Base-by-base conservation (phyloP, 202 grass and related monocot genomes). In the Schoenoplectus tabernaemontani region DNA sequence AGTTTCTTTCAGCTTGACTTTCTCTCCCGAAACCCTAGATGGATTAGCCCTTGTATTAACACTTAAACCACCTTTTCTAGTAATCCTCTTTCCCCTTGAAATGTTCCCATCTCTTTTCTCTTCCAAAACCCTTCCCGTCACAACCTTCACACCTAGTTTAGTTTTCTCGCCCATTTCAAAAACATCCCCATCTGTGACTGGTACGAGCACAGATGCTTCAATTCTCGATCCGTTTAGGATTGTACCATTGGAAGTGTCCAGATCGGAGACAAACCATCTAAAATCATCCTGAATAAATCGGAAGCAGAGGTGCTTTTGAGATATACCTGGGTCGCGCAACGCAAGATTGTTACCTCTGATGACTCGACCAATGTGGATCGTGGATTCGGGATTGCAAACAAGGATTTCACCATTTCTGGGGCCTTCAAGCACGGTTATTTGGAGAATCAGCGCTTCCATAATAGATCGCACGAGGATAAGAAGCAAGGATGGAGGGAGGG, bases 221-320 rank as follows among this genome's bases (percentile, higher is more conserved):
- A 98, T 81, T 13, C 10, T 50, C 11, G 3, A 60, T 16, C 68
- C 89, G 38, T 98, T 98, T 47, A 98, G 80, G 78, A 83, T 17
- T 56, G 95, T 96, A 7, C 92, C 92, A 24, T 96, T 92, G 63
- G 89, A 96, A 64, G 92, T 88, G 12, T 82, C 82, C 8, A 94
- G 78, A 42, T 98, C 95, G 30, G 83, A 86, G 44, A 90, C 86
- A 9, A 77, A 78, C 91, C 95, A 98, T 15, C 84, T 44, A 60
- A 77, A 48, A 10, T 72, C 71, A 19, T 89, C 89, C 26, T 63
- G 64, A 62, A 89, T 81, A 83, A 94, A 98, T 63, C 64, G 65
- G 84, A 95, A 59, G 69, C 64, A 28, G 57, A 95, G 88, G 86
- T 98, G 91, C 65, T 85, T 87, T 79, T 98, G 89, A 46, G 95